Percentiles rank a stretch among this genome's conserved stretches.
Evolutionary conservation across 2,329 filamentous ascomycete species (phyloP).

Genomic region (Ophidiomyces ophidiicola): DNA sequence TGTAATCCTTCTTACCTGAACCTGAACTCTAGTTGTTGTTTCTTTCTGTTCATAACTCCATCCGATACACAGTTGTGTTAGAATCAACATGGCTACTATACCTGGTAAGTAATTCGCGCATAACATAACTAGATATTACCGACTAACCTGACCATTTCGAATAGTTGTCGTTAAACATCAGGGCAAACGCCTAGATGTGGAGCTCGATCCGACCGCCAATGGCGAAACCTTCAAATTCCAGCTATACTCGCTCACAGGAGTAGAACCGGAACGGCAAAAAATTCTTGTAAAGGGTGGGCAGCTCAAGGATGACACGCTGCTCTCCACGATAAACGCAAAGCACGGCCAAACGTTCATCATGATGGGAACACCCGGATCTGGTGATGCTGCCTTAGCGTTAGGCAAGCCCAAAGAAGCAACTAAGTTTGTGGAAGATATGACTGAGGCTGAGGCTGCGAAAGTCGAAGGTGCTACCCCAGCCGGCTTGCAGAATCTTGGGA

Average conservation of each 20-base stretch:
- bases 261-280: slow-evolving; percentile 94
- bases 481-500: slow-evolving; percentile 82
- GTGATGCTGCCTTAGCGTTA: slow-evolving; percentile 45
- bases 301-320: slow-evolving; percentile 85
- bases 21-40: no score
- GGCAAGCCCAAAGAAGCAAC: slow-evolving; percentile 64
- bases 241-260: slow-evolving; percentile 85
- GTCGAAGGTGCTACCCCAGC: slow-evolving; percentile 74
- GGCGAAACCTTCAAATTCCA: slow-evolving; percentile 95
- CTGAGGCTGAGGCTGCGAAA: slow-evolving; percentile 76
- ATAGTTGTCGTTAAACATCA: slow-evolving; percentile 86
- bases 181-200: slow-evolving; percentile 89
- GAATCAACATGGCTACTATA: slow-evolving; percentile 43
- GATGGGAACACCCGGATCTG: slow-evolving; percentile 76
- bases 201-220: slow-evolving; percentile 69
- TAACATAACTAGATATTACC: slow-evolving; percentile 11
- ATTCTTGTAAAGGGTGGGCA: slow-evolving; percentile 87
- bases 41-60: no score
- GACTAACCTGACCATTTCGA: slow-evolving; percentile 16
- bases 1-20: slow-evolving; percentile 4
- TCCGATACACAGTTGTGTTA: background rate
- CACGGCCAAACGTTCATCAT: slow-evolving; percentile 82
- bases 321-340: slow-evolving; percentile 75
- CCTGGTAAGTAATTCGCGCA: slow-evolving; percentile 34
- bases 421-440: slow-evolving; percentile 96